Conservation (phyloP, 306 rosid genomes). For the Prunus salicina region DNA sequence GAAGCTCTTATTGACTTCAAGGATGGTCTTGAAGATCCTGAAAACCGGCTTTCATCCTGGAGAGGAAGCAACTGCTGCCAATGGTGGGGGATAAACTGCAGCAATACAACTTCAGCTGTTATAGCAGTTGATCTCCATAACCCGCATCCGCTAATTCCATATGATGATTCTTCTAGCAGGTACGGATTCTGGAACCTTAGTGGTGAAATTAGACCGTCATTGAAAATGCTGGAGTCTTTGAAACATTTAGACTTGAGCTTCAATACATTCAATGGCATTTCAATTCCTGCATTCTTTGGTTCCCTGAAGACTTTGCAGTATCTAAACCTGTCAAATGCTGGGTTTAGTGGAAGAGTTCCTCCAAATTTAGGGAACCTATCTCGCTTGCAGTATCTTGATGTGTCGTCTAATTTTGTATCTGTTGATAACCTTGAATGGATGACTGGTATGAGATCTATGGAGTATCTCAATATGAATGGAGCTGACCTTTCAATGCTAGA, state of each 20-base stretch:
- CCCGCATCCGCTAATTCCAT: slow-evolving; percentile 1
- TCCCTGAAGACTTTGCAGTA: slow-evolving; percentile 37
- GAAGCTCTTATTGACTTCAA: slow-evolving; percentile 44
- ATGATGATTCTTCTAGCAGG: slow-evolving; percentile 2
- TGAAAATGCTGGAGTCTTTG: slow-evolving; percentile 37
- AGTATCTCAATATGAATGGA: slow-evolving; percentile 34
- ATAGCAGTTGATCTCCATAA: slow-evolving; percentile 37
- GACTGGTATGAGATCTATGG: slow-evolving; percentile 33
- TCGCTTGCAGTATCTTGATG: slow-evolving; percentile 34
- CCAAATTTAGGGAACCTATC: slow-evolving; percentile 38
- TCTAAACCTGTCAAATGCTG: slow-evolving; percentile 40
- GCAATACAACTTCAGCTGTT: slow-evolving; percentile 32
- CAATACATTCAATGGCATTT: slow-evolving; percentile 30
- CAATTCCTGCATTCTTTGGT: slow-evolving; percentile 37
- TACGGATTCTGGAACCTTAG: slow-evolving; percentile 32
- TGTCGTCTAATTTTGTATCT: not conserved
- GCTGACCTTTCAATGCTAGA: slow-evolving; percentile 36
- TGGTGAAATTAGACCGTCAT: slow-evolving; percentile 41
- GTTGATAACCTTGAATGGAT: slow-evolving; percentile 31
- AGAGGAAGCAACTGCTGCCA: slow-evolving; percentile 38
- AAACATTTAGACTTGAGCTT: slow-evolving; percentile 43
- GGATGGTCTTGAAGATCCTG: slow-evolving; percentile 41
- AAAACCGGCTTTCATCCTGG: slow-evolving; percentile 36
- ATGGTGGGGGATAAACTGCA: slow-evolving; percentile 41
- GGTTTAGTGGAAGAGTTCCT: slow-evolving; percentile 32